These are phyloP conservation scores for Xerocomus brunneocitrinus DNA, from an alignment of 768 basidiomycete species.

Conservation along the genomic window DNA sequence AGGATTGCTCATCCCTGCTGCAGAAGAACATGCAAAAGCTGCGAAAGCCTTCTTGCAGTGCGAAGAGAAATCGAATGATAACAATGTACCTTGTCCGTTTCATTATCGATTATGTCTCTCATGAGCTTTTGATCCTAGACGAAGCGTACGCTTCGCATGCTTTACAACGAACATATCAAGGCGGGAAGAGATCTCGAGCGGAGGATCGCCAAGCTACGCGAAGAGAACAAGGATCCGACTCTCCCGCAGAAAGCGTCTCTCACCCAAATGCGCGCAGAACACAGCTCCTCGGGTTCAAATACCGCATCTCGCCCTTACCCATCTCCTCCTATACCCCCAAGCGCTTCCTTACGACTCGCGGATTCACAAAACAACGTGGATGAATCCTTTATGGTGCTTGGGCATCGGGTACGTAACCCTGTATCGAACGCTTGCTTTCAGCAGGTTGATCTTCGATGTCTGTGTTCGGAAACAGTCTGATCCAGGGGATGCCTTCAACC, in stretches of 20 bases:
- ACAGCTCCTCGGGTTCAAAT: conserved; percentile 16
- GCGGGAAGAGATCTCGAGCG: conserved; percentile 67
- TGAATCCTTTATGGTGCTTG: conserved; percentile 86
- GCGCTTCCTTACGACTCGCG: conserved; percentile 31
- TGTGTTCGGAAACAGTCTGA: conserved; percentile 45
- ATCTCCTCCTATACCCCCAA: conserved; percentile 45
- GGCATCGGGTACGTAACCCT: conserved; percentile 54
- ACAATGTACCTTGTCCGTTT: conserved; percentile 48
- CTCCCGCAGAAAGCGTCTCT: conserved; percentile 56
- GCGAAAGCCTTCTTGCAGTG: conserved; percentile 72
- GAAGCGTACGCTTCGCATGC: conserved; percentile 69
- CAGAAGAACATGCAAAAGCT: conserved; percentile 71
- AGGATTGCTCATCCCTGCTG: conserved; percentile 67
- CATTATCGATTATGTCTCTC: conserved; percentile 1
- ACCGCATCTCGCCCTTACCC: conserved; percentile 23
- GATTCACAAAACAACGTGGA: conserved; percentile 67
- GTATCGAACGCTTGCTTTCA: neutral
- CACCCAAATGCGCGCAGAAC: conserved; percentile 21
- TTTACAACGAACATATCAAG: conserved; percentile 71
- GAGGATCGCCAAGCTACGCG: conserved; percentile 63
- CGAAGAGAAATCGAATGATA: conserved; percentile 67
- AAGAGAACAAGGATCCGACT: conserved; percentile 74
- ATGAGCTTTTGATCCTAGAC: conserved; percentile 42
- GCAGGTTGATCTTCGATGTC: conserved; percentile 1
- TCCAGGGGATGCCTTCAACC: conserved; percentile 81